A percentile compares a stretch with the other conserved stretches of the same genome.
Conservation (phyloP, 2,329 filamentous ascomycete species). For the Pseudocercospora eumusae region DNA sequence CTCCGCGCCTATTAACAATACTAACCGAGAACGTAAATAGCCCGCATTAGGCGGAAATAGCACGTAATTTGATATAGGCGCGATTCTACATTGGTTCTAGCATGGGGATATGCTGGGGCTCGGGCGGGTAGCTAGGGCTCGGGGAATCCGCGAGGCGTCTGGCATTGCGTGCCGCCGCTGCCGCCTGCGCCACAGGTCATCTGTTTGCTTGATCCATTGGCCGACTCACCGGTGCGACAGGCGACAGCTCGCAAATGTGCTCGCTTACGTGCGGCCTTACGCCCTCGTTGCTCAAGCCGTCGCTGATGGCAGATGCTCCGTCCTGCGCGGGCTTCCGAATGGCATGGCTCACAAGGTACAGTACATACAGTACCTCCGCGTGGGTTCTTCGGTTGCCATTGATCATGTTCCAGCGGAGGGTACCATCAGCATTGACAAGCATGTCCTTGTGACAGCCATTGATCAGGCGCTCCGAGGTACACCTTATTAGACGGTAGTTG, state of each 20-base stretch:
- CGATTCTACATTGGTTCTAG: no score
- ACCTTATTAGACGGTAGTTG: no score
- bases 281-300: not conserved
- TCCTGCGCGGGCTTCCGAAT: no score
- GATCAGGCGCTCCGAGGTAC: constrained; percentile 15
- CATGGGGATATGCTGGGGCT: no score
- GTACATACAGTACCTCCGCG: no score
- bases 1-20: no score
- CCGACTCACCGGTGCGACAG: constrained; percentile 15
- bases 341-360: constrained; percentile 1
- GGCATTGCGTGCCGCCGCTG: not conserved
- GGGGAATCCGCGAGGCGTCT: no score
- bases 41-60: no score
- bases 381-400: constrained; percentile 8
- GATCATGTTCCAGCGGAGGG: constrained; percentile 10
- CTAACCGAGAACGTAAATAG: no score
- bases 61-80: no score
- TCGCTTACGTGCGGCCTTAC: constrained; percentile 23
- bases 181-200: constrained; percentile 24
- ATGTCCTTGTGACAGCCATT: constrained; percentile 17
- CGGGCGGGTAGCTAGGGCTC: no score
- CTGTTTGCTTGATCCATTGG: constrained; percentile 26
- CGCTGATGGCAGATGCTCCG: no score
- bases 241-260: constrained; percentile 13
- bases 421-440: constrained; percentile 16